These are phyloP conservation scores for Prototheca wickerhamii DNA, from an alignment of 163 green algal species.

Conservation along the genomic window DNA sequence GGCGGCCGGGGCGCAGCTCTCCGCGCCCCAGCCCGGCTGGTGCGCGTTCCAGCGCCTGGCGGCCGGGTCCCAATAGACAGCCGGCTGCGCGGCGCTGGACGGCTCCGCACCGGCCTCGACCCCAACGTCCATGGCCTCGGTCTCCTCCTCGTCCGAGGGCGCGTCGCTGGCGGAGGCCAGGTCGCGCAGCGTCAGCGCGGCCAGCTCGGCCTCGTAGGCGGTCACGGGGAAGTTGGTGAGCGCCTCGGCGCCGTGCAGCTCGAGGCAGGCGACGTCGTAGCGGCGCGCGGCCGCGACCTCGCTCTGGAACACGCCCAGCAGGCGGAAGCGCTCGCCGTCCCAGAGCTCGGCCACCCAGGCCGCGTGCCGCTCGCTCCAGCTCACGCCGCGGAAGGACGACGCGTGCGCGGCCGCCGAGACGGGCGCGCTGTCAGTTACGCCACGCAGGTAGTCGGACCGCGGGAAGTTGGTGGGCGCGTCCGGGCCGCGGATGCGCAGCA, in stretches of 20 bases:
- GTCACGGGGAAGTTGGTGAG: conserved; percentile 15
- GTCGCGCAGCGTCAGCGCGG: conserved; percentile 2
- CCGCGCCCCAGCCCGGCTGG: too few relatives aligned
- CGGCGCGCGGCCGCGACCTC: conserved; percentile 17
- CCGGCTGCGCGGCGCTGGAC: neutral
- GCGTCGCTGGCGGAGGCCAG: neutral
- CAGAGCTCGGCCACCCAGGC: conserved; percentile 19
- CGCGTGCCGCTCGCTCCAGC: neutral
- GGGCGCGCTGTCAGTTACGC: neutral
- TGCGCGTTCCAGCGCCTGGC: too few relatives aligned
- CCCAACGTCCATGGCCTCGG: neutral
- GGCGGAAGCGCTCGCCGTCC: conserved; percentile 3
- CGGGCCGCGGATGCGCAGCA: conserved; percentile 26
- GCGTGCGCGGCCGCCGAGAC: neutral
- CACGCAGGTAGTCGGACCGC: neutral
- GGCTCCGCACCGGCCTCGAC: too few relatives aligned
- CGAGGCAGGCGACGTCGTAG: conserved; percentile 17
- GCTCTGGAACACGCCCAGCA: conserved; percentile 9
- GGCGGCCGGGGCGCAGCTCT: too few relatives aligned
- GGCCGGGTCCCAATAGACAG: too few relatives aligned
- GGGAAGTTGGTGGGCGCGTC: conserved; percentile 40
- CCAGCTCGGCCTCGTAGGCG: conserved; percentile 9
- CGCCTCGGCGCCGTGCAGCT: conserved; percentile 11
- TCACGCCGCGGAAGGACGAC: conserved; percentile 5
- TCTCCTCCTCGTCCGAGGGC: neutral